A percentile compares a stretch with the other conserved stretches of the same genome.
These are phyloP conservation scores for Ramaria sp. DNA, from an alignment of 768 basidiomycete genomes.

Conservation along the genomic window DNA sequence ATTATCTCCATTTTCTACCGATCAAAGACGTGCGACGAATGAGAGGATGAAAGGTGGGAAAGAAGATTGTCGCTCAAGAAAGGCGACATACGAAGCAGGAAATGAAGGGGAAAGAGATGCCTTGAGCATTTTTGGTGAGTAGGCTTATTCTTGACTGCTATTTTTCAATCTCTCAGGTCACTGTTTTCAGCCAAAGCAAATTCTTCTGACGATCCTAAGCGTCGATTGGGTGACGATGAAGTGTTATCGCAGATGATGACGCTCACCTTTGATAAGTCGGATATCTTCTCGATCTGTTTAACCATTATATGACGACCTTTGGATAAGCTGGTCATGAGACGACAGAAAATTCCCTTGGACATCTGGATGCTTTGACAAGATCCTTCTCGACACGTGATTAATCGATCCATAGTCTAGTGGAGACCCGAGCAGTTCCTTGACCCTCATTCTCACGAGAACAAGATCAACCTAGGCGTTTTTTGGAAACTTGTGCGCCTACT, in stretches of 20 bases:
- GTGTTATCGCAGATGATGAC: slow-evolving; percentile 36
- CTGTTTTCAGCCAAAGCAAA: slow-evolving; percentile 39
- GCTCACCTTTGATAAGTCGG: slow-evolving; percentile 4
- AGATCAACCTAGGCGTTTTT: slow-evolving; percentile 13
- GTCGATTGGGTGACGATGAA: slow-evolving; percentile 37
- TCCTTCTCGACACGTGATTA: too few relatives aligned
- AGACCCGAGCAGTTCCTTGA: slow-evolving; percentile 18
- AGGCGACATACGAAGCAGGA: slow-evolving; percentile 34
- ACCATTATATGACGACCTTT: slow-evolving; percentile 6
- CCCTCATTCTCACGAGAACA: slow-evolving; percentile 10
- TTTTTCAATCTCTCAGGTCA: neutral
- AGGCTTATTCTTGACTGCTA: too few relatives aligned
- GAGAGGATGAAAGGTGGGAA: slow-evolving; percentile 26
- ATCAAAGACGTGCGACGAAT: slow-evolving; percentile 33
- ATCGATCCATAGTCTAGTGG: slow-evolving; percentile 14
- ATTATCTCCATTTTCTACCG: slow-evolving; percentile 34
- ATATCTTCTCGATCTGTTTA: neutral
- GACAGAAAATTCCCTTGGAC: slow-evolving; percentile 36
- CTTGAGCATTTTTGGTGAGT: slow-evolving; percentile 44
- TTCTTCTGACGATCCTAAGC: slow-evolving; percentile 33
- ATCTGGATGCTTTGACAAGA: slow-evolving; percentile 9
- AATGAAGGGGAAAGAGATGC: slow-evolving; percentile 31
- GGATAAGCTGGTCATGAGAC: slow-evolving; percentile 39
- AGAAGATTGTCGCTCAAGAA: slow-evolving; percentile 39
- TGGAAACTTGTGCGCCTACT: slow-evolving; percentile 12